Evolutionary conservation across 2,329 filamentous ascomycete genomes (phyloP).

Genomic region (Pseudodiploospora longispora): DNA sequence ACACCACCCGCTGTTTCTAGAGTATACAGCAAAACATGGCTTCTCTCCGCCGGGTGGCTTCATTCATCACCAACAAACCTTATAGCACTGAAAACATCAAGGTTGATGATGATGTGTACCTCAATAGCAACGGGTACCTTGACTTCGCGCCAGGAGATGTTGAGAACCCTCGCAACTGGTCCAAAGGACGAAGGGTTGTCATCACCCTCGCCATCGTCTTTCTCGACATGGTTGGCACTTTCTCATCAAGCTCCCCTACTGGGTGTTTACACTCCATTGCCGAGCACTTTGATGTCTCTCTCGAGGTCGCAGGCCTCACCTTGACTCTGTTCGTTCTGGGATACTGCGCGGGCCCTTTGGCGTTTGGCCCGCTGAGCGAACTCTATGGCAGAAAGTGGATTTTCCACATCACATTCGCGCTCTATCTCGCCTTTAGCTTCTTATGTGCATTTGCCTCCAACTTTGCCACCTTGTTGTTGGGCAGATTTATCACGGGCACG

Average conservation of each 20-base stretch:
- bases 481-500: slow-evolving; percentile 47
- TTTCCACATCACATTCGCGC: slow-evolving; percentile 40
- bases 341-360: slow-evolving; percentile 49
- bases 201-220: slow-evolving; percentile 34
- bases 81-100: slow-evolving; percentile 32
- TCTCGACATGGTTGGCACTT: slow-evolving; percentile 48
- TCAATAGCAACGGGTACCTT: slow-evolving; percentile 42
- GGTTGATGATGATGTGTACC: slow-evolving; percentile 23
- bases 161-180: slow-evolving; percentile 44
- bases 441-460: slow-evolving; percentile 48
- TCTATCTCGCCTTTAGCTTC: slow-evolving; percentile 44
- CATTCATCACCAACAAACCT: slow-evolving; percentile 33
- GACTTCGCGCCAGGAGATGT: slow-evolving; percentile 43
- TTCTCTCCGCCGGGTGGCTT: no score
- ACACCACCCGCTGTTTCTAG: no score
- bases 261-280: slow-evolving; percentile 24
- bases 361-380: slow-evolving; percentile 51
- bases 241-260: slow-evolving; percentile 31
- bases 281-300: slow-evolving; percentile 35
- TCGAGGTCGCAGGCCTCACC: slow-evolving; percentile 38
- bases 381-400: slow-evolving; percentile 48
- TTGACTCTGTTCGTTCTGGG: slow-evolving; percentile 47
- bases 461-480: slow-evolving; percentile 43
- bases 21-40: no score
- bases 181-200: slow-evolving; percentile 26